Conservation (phyloP, 129 eudicot species). For the Logfia minima region DNA sequence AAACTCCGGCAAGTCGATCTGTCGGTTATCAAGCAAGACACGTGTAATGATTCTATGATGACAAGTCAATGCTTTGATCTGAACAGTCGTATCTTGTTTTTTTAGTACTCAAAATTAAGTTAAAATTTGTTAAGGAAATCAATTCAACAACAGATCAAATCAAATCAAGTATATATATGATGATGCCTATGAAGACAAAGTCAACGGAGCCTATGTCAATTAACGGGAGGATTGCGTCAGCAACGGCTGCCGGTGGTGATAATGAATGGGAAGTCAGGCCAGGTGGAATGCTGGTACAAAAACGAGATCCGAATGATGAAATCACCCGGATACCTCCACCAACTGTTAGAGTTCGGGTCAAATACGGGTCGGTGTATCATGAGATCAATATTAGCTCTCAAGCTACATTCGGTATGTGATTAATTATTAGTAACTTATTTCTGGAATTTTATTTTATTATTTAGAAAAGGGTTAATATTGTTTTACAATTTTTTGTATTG, state of each 20-base stretch:
- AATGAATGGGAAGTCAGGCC: slow-evolving; percentile 76
- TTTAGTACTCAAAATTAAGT: background rate
- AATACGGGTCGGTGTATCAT: slow-evolving; percentile 40
- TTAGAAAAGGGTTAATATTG: background rate
- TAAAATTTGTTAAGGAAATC: background rate
- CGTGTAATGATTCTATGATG: slow-evolving; percentile 26
- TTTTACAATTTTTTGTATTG: background rate
- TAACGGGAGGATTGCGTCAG: slow-evolving; percentile 17
- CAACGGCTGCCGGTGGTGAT: slow-evolving; percentile 32
- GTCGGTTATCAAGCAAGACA: slow-evolving; percentile 18
- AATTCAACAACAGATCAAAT: background rate
- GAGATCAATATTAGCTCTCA: slow-evolving; percentile 74
- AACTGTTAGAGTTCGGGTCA: slow-evolving; percentile 71
- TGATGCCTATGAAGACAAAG: slow-evolving; percentile 75
- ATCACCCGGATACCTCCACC: slow-evolving; percentile 62
- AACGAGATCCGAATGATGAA: slow-evolving; percentile 59
- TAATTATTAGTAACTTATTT: background rate
- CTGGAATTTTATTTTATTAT: background rate
- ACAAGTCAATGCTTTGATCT: slow-evolving; percentile 10
- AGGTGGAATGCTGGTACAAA: slow-evolving; percentile 53
- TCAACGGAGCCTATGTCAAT: slow-evolving; percentile 38
- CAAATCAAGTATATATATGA: background rate
- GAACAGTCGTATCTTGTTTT: slow-evolving; percentile 1
- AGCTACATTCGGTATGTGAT: slow-evolving; percentile 71
- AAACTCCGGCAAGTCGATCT: slow-evolving; percentile 30